Percentiles rank a stretch among this genome's conserved stretches.
These are phyloP conservation scores for Triticum aestivum DNA, from an alignment of 176 grass and related monocot genomes.

Conservation along the genomic window DNA sequence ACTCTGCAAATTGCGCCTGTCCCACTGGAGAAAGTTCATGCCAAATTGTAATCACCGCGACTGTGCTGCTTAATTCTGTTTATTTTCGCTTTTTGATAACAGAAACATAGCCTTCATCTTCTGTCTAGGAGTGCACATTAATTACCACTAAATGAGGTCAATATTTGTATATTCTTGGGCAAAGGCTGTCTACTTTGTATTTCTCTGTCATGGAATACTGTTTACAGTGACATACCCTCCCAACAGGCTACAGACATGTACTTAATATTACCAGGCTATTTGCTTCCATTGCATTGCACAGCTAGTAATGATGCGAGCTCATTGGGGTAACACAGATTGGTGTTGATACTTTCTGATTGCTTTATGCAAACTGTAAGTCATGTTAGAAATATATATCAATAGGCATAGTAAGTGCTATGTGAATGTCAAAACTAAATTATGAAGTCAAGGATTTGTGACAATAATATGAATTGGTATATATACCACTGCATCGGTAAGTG, in stretches of 20 bases:
- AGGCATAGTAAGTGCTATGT: background rate
- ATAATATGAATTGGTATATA: background rate
- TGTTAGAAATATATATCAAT: background rate
- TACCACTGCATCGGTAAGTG: background rate
- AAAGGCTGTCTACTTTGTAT: background rate
- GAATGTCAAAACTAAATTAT: background rate
- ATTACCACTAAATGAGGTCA: background rate
- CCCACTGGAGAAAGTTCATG: conserved; percentile 66
- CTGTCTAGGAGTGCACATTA: background rate
- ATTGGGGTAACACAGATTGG: background rate
- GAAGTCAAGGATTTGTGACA: background rate
- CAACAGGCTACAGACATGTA: background rate
- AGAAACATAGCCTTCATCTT: background rate
- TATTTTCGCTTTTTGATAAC: background rate
- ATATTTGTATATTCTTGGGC: background rate
- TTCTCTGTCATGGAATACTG: background rate
- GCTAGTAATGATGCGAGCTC: background rate
- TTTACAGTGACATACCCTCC: background rate
- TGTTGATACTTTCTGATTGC: background rate
- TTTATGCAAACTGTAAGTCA: background rate
- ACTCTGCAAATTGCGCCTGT: conserved; percentile 67
- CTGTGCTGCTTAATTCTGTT: background rate
- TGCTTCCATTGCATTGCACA: background rate
- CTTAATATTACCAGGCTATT: background rate
- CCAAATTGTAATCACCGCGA: conserved; percentile 59